Evolutionary conservation across 345 rosid species (phyloP).

Genomic region (Hirschfeldia incana): DNA sequence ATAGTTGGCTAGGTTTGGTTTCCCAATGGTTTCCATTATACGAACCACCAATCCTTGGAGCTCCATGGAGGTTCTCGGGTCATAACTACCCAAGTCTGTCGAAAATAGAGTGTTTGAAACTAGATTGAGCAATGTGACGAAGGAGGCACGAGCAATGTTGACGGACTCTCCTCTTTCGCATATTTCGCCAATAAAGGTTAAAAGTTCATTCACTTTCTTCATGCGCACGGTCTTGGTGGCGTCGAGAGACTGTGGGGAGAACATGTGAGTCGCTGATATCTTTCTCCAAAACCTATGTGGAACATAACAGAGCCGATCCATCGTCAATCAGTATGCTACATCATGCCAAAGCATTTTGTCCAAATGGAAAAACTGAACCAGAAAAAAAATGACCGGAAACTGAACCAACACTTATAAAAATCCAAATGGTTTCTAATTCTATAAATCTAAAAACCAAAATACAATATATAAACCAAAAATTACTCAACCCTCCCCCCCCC

Average conservation of each 20-base stretch:
- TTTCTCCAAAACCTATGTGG: slow-evolving; percentile 22
- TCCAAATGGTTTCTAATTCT: neutral
- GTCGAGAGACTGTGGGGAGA: slow-evolving; percentile 8
- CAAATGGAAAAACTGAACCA: neutral
- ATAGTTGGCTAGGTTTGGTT: slow-evolving; percentile 49
- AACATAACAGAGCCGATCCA: neutral
- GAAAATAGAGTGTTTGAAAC: slow-evolving; percentile 46
- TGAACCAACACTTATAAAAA: neutral
- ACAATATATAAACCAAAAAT: neutral
- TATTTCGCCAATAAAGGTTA: slow-evolving; percentile 23
- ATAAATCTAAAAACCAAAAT: neutral
- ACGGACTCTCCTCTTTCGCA: slow-evolving; percentile 33
- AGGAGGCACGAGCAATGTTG: slow-evolving; percentile 43
- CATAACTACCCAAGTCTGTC: slow-evolving; percentile 39
- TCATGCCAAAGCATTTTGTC: neutral
- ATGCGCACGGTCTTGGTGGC: neutral
- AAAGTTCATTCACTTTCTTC: slow-evolving; percentile 30
- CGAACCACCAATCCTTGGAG: slow-evolving; percentile 38
- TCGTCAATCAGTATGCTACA: neutral
- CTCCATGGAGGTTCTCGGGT: slow-evolving; percentile 17
- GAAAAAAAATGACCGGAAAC: neutral
- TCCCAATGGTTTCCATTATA: slow-evolving; percentile 42
- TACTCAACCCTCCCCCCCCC: no score
- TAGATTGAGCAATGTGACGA: slow-evolving; percentile 42
- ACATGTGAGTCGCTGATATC: slow-evolving; percentile 10